Conservation (phyloP, 2,329 filamentous ascomycete genomes). For the Pyricularia sp. region DNA sequence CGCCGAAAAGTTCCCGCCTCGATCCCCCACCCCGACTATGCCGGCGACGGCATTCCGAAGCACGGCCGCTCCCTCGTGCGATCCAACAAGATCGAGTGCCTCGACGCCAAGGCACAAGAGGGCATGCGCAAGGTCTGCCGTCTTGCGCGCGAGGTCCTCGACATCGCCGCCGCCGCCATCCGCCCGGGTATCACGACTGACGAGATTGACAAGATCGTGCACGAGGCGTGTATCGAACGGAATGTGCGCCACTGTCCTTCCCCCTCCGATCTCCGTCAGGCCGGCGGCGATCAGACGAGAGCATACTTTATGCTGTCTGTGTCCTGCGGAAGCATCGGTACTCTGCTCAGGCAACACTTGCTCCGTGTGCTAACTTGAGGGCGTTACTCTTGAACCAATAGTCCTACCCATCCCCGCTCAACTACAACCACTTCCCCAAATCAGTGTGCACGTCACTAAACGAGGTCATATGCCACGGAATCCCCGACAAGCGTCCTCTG, state of each 20-base stretch:
- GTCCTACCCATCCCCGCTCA: constrained; percentile 91
- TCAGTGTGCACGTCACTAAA: constrained; percentile 95
- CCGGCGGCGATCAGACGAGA: not conserved
- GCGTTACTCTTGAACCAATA: constrained; percentile 26
- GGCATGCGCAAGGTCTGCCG: constrained; percentile 90
- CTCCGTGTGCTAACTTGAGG: constrained; percentile 1
- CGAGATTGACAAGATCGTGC: constrained; percentile 87
- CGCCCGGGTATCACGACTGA: constrained; percentile 94
- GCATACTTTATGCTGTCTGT: not conserved
- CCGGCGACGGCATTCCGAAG: constrained; percentile 67
- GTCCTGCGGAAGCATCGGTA: not conserved
- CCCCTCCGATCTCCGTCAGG: not conserved
- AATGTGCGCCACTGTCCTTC: constrained; percentile 49
- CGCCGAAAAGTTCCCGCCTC: constrained; percentile 65
- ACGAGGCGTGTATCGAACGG: constrained; percentile 88
- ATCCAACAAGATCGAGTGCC: constrained; percentile 72
- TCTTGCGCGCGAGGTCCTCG: constrained; percentile 81
- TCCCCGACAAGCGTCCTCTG: constrained; percentile 81
- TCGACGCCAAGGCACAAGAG: constrained; percentile 72
- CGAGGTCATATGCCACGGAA: constrained; percentile 97
- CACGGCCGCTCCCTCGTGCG: constrained; percentile 51
- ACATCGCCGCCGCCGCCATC: constrained; percentile 75
- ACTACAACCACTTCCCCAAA: constrained; percentile 95
- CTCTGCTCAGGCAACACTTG: not conserved
- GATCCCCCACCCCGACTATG: constrained; percentile 82